Evolutionary conservation across 345 rosid species (phyloP).

Genomic region (Psidium friedrichsthalianum): DNA sequence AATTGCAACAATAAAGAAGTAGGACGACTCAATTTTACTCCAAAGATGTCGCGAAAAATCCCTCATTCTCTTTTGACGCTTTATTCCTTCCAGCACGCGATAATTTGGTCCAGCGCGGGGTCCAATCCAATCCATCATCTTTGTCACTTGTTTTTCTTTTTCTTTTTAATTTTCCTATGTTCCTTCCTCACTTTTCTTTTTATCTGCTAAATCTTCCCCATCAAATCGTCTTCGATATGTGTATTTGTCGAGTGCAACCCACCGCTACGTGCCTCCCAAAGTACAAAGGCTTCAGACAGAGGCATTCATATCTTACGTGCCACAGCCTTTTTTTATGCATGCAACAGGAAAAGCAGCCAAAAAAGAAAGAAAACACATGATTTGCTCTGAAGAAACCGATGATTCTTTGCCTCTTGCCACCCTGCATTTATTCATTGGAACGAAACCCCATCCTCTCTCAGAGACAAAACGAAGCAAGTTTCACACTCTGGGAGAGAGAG

Average conservation of each 20-base stretch:
- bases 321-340: background rate
- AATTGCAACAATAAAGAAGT: background rate
- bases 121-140: background rate
- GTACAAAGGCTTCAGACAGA: background rate
- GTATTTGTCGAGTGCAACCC: background rate
- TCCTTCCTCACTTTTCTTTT: background rate
- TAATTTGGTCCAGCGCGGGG: background rate
- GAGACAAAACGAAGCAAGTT: background rate
- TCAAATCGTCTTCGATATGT: background rate
- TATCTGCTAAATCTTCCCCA: background rate
- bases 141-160: background rate
- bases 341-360: background rate
- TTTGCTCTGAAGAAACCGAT: background rate
- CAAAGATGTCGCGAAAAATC: background rate
- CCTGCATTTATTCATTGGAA: background rate
- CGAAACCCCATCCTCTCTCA: background rate
- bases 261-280: background rate
- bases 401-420: background rate
- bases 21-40: background rate
- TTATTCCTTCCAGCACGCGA: background rate
- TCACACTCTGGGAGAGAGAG: background rate
- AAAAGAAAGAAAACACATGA: background rate
- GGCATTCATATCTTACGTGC: background rate
- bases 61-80: background rate
- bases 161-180: background rate